Evolutionary conservation across 2,329 filamentous ascomycete genomes (phyloP).

Genomic region (Didymella exigua): DNA sequence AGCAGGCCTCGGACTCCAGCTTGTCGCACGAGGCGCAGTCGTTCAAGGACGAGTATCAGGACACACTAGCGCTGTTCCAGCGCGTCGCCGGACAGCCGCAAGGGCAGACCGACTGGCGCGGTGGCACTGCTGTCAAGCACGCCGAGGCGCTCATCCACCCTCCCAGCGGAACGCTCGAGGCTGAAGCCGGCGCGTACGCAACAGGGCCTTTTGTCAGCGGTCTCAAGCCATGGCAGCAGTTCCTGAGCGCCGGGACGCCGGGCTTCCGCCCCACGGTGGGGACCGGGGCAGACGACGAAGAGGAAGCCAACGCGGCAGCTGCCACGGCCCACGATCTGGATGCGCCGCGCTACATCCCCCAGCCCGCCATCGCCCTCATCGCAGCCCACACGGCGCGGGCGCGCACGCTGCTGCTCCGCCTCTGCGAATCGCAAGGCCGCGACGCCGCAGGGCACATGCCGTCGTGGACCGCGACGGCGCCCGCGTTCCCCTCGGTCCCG

Average conservation of each 20-base stretch:
- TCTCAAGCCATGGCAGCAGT: conserved; percentile 39
- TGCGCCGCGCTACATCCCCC: conserved; percentile 31
- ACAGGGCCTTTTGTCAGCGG: conserved; percentile 29
- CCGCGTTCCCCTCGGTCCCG: neutral
- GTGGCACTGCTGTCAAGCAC: neutral
- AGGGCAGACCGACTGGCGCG: neutral
- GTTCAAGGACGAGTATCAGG: neutral
- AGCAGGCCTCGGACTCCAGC: neutral
- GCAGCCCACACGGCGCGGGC: conserved; percentile 26
- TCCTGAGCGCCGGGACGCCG: conserved; percentile 24
- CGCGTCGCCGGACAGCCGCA: neutral
- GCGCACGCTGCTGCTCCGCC: neutral
- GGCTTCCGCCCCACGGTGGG: conserved; percentile 20
- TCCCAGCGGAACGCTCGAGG: conserved; percentile 2
- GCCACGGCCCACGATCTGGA: too few species aligned
- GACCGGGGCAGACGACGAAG: too few species aligned
- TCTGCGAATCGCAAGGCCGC: neutral
- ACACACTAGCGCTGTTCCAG: neutral
- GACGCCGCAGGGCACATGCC: neutral
- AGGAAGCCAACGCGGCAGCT: too few species aligned
- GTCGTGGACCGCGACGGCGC: conserved; percentile 2
- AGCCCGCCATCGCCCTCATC: conserved; percentile 32
- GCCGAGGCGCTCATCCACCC: conserved; percentile 16
- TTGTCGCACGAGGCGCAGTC: neutral
- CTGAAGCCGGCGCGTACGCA: conserved; percentile 1